Evolutionary conservation across 345 rosid species (phyloP).

Genomic region (Diplotaxis tenuifolia): DNA sequence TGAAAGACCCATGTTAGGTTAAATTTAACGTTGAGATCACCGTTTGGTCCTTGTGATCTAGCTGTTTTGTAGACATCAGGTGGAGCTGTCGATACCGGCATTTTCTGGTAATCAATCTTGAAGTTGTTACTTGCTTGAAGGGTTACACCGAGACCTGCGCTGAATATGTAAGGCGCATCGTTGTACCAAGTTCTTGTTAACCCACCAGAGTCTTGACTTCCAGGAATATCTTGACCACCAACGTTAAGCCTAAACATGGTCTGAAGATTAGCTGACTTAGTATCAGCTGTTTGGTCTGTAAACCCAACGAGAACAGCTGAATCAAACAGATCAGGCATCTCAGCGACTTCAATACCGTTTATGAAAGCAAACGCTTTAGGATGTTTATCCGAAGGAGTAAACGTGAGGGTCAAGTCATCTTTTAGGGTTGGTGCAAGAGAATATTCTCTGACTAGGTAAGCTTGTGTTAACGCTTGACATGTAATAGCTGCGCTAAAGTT

Average conservation of each 20-base stretch:
- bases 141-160: conserved; percentile 50
- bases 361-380: conserved; percentile 53
- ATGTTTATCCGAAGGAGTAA: conserved; percentile 51
- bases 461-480: conserved; percentile 65
- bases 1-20: conserved; percentile 76
- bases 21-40: conserved; percentile 41
- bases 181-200: conserved; percentile 69
- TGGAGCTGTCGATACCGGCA: conserved; percentile 53
- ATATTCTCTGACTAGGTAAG: conserved; percentile 65
- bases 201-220: conserved; percentile 54
- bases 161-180: conserved; percentile 56
- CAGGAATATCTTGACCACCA: conserved; percentile 60
- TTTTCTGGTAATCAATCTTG: conserved; percentile 38
- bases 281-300: conserved; percentile 41
- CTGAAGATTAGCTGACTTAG: conserved; percentile 41
- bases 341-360: conserved; percentile 69
- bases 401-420: conserved; percentile 42
- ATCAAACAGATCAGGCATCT: conserved; percentile 58
- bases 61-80: conserved; percentile 57
- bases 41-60: conserved; percentile 52
- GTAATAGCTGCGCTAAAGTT: conserved; percentile 77
- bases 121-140: conserved; percentile 16
- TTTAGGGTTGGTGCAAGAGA: conserved; percentile 46
- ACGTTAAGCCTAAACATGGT: conserved; percentile 71
- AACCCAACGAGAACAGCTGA: conserved; percentile 51